Conservation (phyloP, 2,329 filamentous ascomycete species). For the Clarireedia paspali region DNA sequence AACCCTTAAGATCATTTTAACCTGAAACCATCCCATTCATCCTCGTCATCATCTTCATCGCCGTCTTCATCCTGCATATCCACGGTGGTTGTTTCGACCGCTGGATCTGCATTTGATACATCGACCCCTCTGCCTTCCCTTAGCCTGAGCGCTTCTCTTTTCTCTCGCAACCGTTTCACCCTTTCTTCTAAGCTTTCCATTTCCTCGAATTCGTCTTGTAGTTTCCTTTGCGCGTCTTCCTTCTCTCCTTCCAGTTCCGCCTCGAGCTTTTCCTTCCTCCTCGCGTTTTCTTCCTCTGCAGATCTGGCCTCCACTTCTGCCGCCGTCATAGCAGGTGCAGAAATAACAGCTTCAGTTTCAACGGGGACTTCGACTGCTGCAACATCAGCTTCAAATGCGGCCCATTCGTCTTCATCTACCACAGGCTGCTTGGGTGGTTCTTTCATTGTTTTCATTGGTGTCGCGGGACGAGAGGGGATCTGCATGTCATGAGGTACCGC, state of each 20-base stretch:
- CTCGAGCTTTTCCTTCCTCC: slow-evolving; percentile 42
- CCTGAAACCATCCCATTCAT: slow-evolving; percentile 16
- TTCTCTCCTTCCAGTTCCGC: slow-evolving; percentile 56
- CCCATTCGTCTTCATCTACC: slow-evolving; percentile 75
- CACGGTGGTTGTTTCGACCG: background rate
- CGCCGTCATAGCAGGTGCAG: slow-evolving; percentile 58
- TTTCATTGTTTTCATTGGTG: slow-evolving; percentile 39
- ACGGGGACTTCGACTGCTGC: slow-evolving; percentile 36
- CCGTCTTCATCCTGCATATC: slow-evolving; percentile 8
- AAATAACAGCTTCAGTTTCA: slow-evolving; percentile 50
- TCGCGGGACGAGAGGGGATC: slow-evolving; percentile 57
- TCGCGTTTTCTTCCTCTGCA: slow-evolving; percentile 40
- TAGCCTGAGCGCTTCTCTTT: slow-evolving; percentile 56
- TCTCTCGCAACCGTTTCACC: slow-evolving; percentile 60
- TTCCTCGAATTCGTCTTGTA: slow-evolving; percentile 74
- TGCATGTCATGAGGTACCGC: slow-evolving; percentile 40
- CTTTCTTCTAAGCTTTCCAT: slow-evolving; percentile 74
- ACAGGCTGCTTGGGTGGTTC: slow-evolving; percentile 32
- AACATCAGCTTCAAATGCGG: slow-evolving; percentile 79
- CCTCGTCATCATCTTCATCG: slow-evolving; percentile 9
- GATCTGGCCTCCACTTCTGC: slow-evolving; percentile 52
- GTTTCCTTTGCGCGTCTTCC: slow-evolving; percentile 65
- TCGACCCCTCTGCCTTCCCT: slow-evolving; percentile 25
- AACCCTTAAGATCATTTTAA: background rate
- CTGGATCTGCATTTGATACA: background rate